Conservation (phyloP, 1,139 yeast species). For the Suhomyces maxii region DNA sequence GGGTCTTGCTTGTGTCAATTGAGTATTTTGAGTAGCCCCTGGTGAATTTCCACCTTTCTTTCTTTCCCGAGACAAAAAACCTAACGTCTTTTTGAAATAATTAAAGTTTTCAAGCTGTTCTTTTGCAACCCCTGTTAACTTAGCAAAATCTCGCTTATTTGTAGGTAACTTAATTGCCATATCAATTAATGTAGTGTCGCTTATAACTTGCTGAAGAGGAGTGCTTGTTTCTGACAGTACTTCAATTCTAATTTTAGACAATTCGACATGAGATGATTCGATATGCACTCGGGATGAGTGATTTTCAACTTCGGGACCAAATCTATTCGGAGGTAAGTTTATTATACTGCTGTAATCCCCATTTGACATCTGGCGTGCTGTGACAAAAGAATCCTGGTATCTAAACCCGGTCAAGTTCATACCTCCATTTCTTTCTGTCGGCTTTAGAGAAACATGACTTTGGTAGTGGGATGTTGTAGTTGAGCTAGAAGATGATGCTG, state of each 20-base stretch:
- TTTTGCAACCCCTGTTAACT: slow-evolving; percentile 39
- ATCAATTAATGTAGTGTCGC: slow-evolving; percentile 52
- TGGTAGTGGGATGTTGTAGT: background rate
- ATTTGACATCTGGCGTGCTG: slow-evolving; percentile 26
- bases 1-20: background rate
- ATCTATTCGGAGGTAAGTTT: slow-evolving; percentile 19
- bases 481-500: background rate
- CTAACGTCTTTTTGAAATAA: slow-evolving; percentile 46
- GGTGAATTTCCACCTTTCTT: slow-evolving; percentile 17
- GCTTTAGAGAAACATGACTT: background rate
- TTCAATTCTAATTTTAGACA: slow-evolving; percentile 47
- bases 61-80: slow-evolving; percentile 35
- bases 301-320: slow-evolving; percentile 13
- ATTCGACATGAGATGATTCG: slow-evolving; percentile 39
- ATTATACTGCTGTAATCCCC: slow-evolving; percentile 17
- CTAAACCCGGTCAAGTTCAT: slow-evolving; percentile 12
- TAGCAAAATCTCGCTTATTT: slow-evolving; percentile 50
- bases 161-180: slow-evolving; percentile 59
- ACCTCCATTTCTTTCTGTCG: background rate
- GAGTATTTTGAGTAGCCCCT: slow-evolving; percentile 4
- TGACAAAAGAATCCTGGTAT: slow-evolving; percentile 28
- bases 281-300: slow-evolving; percentile 28
- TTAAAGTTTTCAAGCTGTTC: slow-evolving; percentile 46
- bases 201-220: slow-evolving; percentile 43
- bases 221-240: slow-evolving; percentile 44